Evolutionary conservation across 805 yeast species (phyloP).

Genomic region (Candida ficus): DNA sequence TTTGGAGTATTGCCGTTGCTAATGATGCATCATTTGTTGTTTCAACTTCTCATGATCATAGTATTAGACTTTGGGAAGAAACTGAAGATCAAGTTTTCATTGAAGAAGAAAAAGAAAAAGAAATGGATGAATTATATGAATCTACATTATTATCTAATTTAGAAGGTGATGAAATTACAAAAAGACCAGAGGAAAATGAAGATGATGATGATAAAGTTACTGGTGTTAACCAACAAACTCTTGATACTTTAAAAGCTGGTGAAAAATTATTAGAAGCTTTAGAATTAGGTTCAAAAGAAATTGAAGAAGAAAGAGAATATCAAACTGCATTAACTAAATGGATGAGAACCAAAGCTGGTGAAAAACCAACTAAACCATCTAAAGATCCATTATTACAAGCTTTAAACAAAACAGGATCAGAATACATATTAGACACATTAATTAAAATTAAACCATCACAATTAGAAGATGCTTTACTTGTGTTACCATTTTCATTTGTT

Average conservation of each 20-base stretch:
- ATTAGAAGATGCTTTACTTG: conserved; percentile 86
- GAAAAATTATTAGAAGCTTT: conserved; percentile 11
- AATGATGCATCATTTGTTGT: conserved; percentile 65
- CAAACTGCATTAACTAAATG: conserved; percentile 34
- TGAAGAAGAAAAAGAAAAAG: conserved; percentile 95
- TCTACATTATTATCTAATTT: conserved; percentile 67
- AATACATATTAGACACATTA: conserved; percentile 71
- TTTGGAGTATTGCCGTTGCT: conserved; percentile 87
- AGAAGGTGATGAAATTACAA: conserved; percentile 45
- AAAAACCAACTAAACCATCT: conserved; percentile 54
- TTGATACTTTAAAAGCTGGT: conserved; percentile 69
- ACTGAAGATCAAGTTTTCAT: conserved; percentile 93
- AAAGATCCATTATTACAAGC: conserved; percentile 73
- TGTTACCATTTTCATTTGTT: conserved; percentile 84
- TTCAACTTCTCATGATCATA: conserved; percentile 88
- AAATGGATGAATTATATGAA: conserved; percentile 89
- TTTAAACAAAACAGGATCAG: conserved; percentile 63
- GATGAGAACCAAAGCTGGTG: conserved; percentile 39
- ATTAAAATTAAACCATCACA: conserved; percentile 74
- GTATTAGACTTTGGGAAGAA: conserved; percentile 89
- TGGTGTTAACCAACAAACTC: conserved; percentile 73
- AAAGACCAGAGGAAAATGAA: conserved; percentile 30
- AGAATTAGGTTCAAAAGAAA: conserved; percentile 65
- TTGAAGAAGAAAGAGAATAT: conserved; percentile 51
- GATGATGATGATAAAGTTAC: conserved; percentile 51